Evolutionary conservation across 371 early-diverging fungal genomes (phyloP).

Genomic region (Mortierella sp.): DNA sequence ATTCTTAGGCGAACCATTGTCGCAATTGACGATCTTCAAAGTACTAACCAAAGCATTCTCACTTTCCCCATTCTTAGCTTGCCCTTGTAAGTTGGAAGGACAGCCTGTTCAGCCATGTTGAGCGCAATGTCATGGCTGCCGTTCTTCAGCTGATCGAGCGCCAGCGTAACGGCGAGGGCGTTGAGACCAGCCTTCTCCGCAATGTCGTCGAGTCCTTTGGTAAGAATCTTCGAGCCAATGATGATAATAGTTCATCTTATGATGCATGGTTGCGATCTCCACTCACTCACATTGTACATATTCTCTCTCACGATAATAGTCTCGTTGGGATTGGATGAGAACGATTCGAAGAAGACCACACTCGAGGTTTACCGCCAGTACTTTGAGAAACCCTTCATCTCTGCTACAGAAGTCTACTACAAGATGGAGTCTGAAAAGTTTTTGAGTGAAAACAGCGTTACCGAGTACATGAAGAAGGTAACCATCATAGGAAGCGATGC

Average conservation of each 20-base stretch:
- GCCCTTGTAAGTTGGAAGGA: conserved; percentile 92
- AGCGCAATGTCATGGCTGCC: conserved; percentile 84
- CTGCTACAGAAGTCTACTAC: conserved; percentile 88
- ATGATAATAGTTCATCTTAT: not conserved
- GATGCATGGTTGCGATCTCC: conserved; percentile 3
- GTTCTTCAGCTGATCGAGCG: conserved; percentile 87
- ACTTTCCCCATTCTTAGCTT: conserved; percentile 64
- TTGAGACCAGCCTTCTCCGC: conserved; percentile 89
- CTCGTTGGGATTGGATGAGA: conserved; percentile 87
- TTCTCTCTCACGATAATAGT: conserved; percentile 64
- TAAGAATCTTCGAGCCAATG: conserved; percentile 34
- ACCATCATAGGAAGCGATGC: not conserved
- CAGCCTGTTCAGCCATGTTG: conserved; percentile 85
- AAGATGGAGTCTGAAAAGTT: conserved; percentile 88
- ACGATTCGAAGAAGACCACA: conserved; percentile 83
- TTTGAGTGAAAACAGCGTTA: conserved; percentile 87
- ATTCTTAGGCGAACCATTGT: not conserved
- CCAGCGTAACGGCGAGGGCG: conserved; percentile 92
- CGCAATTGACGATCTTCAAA: not conserved
- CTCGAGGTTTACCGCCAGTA: conserved; percentile 89
- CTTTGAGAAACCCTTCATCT: conserved; percentile 88
- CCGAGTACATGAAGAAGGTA: conserved; percentile 95
- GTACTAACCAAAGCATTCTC: not conserved
- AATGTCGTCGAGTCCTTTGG: conserved; percentile 93
- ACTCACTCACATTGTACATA: not conserved